Base-by-base conservation (phyloP, 768 basidiomycete genomes). In the Rhodocollybia butyracea region DNA sequence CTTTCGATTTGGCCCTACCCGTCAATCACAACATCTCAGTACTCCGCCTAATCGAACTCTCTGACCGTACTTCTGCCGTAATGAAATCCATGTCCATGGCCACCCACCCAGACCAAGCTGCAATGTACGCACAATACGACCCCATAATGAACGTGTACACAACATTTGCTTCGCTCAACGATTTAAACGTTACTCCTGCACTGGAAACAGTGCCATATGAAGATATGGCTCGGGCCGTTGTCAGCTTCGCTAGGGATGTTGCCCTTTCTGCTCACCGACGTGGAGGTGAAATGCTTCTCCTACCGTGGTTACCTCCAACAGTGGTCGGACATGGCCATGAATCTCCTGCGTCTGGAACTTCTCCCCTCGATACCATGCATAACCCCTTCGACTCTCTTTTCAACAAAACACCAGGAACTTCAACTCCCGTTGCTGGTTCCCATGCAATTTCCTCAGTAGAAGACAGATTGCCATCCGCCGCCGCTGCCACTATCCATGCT, bases 31-130 rank as follows among this genome's bases (percentile, higher is more conserved):
- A 43, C 30, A 17, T 63, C 65, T 6, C 61, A 63, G n/a, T 93
- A 0, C 76, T 98, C 6, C 86, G 94, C 5, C 79, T 98, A 15
- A 88, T 98, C 59, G 94, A 97, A 68, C 61, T 82, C 66, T 82
- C 91, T 47, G 91, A 96, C 50, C 91, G 96, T 59, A 87, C 87
- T 3, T 94, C 91, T 1, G 87, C 89, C 1, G 85, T 96, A 51
- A 88, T 98, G 82, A 89, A 86, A 64, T 92, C 91, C 88, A 8
- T 78, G 69, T 2, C 79, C 83, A 0, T 42, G 87, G 92, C 42
- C 77, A 83, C 1, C 72, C 39, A 53, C 13, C 51, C 38, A 17
- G 51, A 53, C 21, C 27, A 40, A 94, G 34, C 73, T 91, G 19
- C 82, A 78, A 24, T 36, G 5, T 34, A 36, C 21, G 31, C 48